Evolutionary conservation across 148 eudicot genomes (phyloP).

Genomic region (Hydrangea macrophylla): DNA sequence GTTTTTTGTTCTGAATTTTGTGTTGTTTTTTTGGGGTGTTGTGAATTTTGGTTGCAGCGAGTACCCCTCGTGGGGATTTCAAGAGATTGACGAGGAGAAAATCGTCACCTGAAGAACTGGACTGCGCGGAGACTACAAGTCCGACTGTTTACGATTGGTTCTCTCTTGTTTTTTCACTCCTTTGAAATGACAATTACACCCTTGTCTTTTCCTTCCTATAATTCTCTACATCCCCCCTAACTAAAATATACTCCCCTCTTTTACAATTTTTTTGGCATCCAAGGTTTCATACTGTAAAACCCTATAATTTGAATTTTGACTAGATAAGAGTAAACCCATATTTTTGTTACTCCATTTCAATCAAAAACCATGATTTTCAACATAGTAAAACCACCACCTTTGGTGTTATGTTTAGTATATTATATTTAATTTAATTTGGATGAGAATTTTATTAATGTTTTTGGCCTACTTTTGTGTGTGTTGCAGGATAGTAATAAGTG

Average conservation of each 20-base stretch:
- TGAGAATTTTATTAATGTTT: neutral
- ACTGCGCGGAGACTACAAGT: slow-evolving; percentile 23
- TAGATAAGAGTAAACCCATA: no score
- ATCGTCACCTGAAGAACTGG: slow-evolving; percentile 24
- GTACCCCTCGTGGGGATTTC: slow-evolving; percentile 35
- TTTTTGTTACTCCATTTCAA: no score
- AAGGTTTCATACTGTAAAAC: no score
- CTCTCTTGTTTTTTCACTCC: neutral
- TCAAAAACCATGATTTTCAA: no score
- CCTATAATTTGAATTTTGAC: no score
- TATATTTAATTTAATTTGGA: neutral
- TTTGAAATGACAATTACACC: neutral
- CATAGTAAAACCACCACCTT: neutral
- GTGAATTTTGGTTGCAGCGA: slow-evolving; percentile 24
- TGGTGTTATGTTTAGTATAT: neutral
- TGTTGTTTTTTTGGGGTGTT: neutral
- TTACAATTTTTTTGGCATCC: neutral
- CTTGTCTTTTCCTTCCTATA: no score
- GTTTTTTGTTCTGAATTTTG: neutral
- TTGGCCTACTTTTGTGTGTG: neutral
- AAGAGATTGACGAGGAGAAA: slow-evolving; percentile 45
- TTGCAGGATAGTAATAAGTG: slow-evolving; percentile 69
- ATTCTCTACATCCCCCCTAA: neutral
- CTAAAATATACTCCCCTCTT: neutral
- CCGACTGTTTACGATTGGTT: slow-evolving; percentile 72